Conservation (phyloP, 2,329 filamentous ascomycete species). For the Eurotiales sp. region DNA sequence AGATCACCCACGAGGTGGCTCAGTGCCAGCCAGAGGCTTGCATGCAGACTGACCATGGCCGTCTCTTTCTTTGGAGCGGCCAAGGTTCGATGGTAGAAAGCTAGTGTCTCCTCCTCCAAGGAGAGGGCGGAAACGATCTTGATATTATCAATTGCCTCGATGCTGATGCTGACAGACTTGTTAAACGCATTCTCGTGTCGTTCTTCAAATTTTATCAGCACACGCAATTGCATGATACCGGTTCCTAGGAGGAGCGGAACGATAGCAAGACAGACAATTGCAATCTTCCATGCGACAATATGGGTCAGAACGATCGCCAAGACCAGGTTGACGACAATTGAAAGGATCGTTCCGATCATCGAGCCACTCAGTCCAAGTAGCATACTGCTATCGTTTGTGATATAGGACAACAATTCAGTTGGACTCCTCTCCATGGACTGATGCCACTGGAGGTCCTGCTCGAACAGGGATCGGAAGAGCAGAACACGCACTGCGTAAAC, state of each 20-base stretch:
- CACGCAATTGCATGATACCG: constrained; percentile 62
- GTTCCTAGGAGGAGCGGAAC: constrained; percentile 63
- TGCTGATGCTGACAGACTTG: constrained; percentile 41
- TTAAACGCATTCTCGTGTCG: constrained; percentile 44
- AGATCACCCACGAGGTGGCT: constrained; percentile 49
- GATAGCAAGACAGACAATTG: constrained; percentile 62
- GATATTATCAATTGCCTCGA: constrained; percentile 46
- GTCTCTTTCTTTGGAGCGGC: constrained; percentile 41
- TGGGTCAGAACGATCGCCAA: constrained; percentile 62
- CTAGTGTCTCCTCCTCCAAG: constrained; percentile 42
- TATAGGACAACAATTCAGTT: constrained; percentile 56
- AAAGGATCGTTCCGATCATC: constrained; percentile 63
- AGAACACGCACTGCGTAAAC: constrained; percentile 57
- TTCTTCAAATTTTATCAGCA: constrained; percentile 55
- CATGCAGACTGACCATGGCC: constrained; percentile 40
- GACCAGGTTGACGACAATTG: constrained; percentile 61
- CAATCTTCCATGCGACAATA: constrained; percentile 67
- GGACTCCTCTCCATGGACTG: constrained; percentile 58
- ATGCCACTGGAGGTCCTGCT: constrained; percentile 64
- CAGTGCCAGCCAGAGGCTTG: constrained; percentile 34
- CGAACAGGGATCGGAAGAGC: constrained; percentile 57
- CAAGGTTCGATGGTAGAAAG: constrained; percentile 37
- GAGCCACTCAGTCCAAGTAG: constrained; percentile 63
- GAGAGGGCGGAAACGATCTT: constrained; percentile 44
- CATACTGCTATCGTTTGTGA: constrained; percentile 62